phyloP scores from a whole-genome alignment of 2,329 filamentous ascomycete genomes.

The Microascus cirrosus region DNA sequence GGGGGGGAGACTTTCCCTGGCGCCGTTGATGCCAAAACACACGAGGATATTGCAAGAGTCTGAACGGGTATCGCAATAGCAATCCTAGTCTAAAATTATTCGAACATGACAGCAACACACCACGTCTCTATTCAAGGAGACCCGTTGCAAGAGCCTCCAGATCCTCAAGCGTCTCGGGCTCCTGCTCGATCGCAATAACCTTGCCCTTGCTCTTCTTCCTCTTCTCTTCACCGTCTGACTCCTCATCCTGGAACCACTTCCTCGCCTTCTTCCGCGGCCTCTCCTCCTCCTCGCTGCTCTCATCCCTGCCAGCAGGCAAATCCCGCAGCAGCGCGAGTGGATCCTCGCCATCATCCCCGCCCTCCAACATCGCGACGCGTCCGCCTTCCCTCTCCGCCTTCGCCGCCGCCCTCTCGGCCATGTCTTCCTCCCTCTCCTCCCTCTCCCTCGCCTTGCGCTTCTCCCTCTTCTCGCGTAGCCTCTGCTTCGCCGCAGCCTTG shows the following conservation, averaged over 20 bases:
- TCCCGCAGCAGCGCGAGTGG: conserved; percentile 47
- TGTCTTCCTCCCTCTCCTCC: conserved; percentile 29
- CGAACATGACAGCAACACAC: not conserved
- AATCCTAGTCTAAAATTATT: not conserved
- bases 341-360: conserved; percentile 28
- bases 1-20: too few species aligned
- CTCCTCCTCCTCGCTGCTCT: conserved; percentile 62
- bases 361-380: conserved; percentile 23
- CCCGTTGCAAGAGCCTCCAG: conserved; percentile 67
- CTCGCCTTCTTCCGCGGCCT: conserved; percentile 53
- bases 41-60: too few species aligned
- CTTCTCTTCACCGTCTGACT: conserved; percentile 51
- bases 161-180: conserved; percentile 71
- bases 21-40: too few species aligned
- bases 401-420: conserved; percentile 6
- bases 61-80: too few species aligned
- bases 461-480: conserved; percentile 64
- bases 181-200: conserved; percentile 50
- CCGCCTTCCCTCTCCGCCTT: conserved; percentile 6
- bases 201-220: conserved; percentile 35
- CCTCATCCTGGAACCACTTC: conserved; percentile 40
- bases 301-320: conserved; percentile 47
- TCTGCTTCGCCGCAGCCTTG: conserved; percentile 69
- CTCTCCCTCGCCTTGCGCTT: conserved; percentile 59
- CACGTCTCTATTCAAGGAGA: conserved; percentile 37